A percentile compares a stretch with the other conserved stretches of the same genome.
These are phyloP conservation scores for Hanseniaspora thailandica DNA, from an alignment of 805 yeast genomes.

Conservation along the genomic window DNA sequence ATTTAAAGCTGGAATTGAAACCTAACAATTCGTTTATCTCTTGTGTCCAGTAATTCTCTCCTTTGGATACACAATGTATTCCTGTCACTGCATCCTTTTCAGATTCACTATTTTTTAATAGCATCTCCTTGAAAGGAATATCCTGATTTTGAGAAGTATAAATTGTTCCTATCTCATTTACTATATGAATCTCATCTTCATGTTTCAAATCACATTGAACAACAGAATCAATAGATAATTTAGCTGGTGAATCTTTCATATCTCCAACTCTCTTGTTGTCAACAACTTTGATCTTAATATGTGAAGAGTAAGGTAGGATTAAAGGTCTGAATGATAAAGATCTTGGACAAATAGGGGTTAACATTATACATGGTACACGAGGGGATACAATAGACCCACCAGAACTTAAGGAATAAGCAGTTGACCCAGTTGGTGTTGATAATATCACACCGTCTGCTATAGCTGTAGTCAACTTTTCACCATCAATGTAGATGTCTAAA, in stretches of 20 bases:
- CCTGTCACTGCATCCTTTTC: constrained; percentile 36
- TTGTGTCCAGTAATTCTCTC: constrained; percentile 81
- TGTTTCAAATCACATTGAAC: constrained; percentile 54
- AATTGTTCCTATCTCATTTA: constrained; percentile 53
- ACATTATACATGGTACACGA: constrained; percentile 61
- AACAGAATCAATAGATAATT: constrained; percentile 74
- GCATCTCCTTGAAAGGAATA: constrained; percentile 26
- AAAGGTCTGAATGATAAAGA: constrained; percentile 84
- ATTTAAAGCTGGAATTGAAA: constrained; percentile 72
- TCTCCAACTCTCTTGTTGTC: constrained; percentile 30
- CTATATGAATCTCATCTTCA: constrained; percentile 71
- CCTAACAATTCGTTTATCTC: constrained; percentile 83
- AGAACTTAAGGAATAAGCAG: constrained; percentile 78
- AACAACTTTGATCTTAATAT: constrained; percentile 47
- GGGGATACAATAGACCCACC: constrained; percentile 95
- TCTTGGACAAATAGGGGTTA: constrained; percentile 88
- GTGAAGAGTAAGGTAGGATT: constrained; percentile 66
- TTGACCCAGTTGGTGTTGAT: constrained; percentile 89
- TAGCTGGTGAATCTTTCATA: constrained; percentile 20
- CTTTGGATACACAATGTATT: constrained; percentile 75
- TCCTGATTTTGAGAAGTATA: constrained; percentile 40
- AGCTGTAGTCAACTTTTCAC: constrained; percentile 73
- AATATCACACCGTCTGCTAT: constrained; percentile 83
- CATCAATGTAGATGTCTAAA: constrained; percentile 75
- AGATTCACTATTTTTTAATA: not conserved